phyloP scores from a whole-genome alignment of 73 alveolate species.

The Uronychia setigera region DNA sequence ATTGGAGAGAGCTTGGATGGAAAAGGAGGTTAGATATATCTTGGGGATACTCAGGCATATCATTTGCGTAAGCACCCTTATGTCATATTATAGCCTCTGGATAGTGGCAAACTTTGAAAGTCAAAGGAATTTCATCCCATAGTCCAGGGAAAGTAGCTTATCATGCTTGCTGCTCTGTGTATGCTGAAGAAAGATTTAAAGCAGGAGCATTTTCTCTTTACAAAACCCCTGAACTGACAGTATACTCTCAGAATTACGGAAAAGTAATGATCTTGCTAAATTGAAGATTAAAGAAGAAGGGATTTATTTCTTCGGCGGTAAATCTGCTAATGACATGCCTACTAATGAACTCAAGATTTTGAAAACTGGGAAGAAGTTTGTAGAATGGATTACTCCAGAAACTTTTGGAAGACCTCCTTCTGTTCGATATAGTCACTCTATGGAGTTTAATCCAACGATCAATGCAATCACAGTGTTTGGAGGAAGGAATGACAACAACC shows the following conservation, averaged over 20 bases:
- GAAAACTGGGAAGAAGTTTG: slow-evolving; percentile 28
- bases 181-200: slow-evolving; percentile 20
- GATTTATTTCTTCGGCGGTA: slow-evolving; percentile 62
- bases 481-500: slow-evolving; percentile 47
- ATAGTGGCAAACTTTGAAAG: slow-evolving; percentile 18
- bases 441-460: slow-evolving; percentile 42
- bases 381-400: slow-evolving; percentile 35
- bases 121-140: slow-evolving; percentile 32
- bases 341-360: slow-evolving; percentile 24
- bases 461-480: slow-evolving; percentile 53
- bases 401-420: slow-evolving; percentile 36
- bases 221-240: slow-evolving; percentile 31
- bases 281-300: slow-evolving; percentile 52
- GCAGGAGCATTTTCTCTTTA: slow-evolving; percentile 16
- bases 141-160: slow-evolving; percentile 46
- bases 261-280: neutral
- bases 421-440: slow-evolving; percentile 48
- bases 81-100: slow-evolving; percentile 30
- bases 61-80: slow-evolving; percentile 2
- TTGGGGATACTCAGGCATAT: neutral
- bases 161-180: slow-evolving; percentile 31
- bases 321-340: slow-evolving; percentile 42
- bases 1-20: slow-evolving; percentile 3
- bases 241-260: slow-evolving; percentile 8
- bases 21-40: slow-evolving; percentile 12